Conservation (phyloP, 2,329 filamentous ascomycete genomes). For the Colletotrichum viniferum region DNA sequence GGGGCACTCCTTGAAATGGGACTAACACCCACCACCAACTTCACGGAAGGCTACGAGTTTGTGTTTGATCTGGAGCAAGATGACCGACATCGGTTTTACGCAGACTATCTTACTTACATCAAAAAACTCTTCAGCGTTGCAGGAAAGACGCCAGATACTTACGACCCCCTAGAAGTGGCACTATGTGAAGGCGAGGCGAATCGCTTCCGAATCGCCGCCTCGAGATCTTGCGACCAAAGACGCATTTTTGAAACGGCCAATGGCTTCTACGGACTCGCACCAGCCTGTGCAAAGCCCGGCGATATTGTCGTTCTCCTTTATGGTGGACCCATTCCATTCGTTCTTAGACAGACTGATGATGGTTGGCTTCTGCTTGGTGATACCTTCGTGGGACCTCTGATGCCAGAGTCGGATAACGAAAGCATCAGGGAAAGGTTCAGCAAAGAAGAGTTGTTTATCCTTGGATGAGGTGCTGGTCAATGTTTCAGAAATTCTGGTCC, state of each 20-base stretch:
- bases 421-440: not conserved
- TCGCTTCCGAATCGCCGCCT: not conserved
- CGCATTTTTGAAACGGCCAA: not conserved
- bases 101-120: not conserved
- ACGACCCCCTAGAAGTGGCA: not conserved
- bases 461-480: not conserved
- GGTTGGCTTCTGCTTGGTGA: conserved; percentile 2
- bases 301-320: not conserved
- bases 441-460: not conserved
- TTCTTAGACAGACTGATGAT: not conserved
- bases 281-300: not conserved
- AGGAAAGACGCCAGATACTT: not conserved
- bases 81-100: not conserved
- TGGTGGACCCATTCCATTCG: not conserved
- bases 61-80: not conserved
- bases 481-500: not conserved
- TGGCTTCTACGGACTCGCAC: not conserved
- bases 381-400: not conserved
- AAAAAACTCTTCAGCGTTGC: not conserved
- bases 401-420: not conserved
- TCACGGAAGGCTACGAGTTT: not conserved
- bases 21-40: not conserved
- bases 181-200: not conserved
- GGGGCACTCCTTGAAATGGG: not conserved
- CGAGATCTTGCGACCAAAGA: not conserved